A percentile compares a stretch with the other conserved stretches of the same genome.
phyloP scores from a whole-genome alignment of 2,329 filamentous ascomycete genomes.

The Apiospora phragmitis region DNA sequence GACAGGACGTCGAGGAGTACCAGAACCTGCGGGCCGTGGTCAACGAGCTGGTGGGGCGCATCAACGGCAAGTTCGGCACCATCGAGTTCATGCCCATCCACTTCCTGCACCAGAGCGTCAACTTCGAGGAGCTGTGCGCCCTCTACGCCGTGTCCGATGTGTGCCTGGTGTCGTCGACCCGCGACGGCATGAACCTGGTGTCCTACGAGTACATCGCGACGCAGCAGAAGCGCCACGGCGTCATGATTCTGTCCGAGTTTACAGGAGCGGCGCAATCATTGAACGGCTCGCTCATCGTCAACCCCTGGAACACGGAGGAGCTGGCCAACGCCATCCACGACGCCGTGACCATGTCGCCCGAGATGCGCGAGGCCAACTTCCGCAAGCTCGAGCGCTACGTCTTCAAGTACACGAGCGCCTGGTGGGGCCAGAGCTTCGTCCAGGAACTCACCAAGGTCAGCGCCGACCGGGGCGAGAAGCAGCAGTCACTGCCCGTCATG shows the following conservation, averaged over 20 bases:
- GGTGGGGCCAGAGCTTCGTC: constrained; percentile 95
- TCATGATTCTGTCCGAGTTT: constrained; percentile 95
- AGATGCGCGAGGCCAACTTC: constrained; percentile 84
- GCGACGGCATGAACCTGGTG: constrained; percentile 98
- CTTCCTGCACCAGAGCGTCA: constrained; percentile 95
- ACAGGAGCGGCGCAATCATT: constrained; percentile 93
- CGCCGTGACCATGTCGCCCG: constrained; percentile 92
- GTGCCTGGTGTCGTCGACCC: constrained; percentile 90
- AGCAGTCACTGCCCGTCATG: constrained; percentile 8
- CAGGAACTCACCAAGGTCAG: constrained; percentile 68
- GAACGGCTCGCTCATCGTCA: constrained; percentile 91
- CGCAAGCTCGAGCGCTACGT: constrained; percentile 92
- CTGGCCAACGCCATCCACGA: constrained; percentile 91
- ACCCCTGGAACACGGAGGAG: constrained; percentile 98
- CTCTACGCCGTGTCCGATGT: constrained; percentile 91
- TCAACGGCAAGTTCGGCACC: constrained; percentile 96
- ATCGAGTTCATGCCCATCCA: constrained; percentile 99
- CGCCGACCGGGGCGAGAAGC: constrained; percentile 33
- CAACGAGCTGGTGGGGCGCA: constrained; percentile 93
- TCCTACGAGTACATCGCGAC: constrained; percentile 98
- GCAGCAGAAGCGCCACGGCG: constrained; percentile 85
- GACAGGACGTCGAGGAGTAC: constrained; percentile 96
- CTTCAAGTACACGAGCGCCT: constrained; percentile 95
- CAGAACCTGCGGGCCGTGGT: constrained; percentile 94
- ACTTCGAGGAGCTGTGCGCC: constrained; percentile 91